phyloP scores from a whole-genome alignment of 1,284 basidiomycete genomes.

The Sporisorium scitamineum region DNA sequence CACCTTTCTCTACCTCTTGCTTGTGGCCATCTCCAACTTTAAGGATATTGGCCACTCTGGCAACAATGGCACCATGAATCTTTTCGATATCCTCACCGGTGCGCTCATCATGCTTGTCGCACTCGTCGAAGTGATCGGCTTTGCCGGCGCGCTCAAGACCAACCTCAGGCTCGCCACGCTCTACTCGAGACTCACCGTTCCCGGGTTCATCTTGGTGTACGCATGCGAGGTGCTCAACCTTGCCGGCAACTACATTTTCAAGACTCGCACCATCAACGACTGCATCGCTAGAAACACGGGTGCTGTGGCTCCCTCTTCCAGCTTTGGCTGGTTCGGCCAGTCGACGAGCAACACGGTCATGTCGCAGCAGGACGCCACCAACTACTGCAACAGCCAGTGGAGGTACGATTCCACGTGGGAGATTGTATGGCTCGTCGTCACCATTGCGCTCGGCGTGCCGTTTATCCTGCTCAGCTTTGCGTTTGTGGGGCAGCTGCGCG shows the following conservation, averaged over 20 bases:
- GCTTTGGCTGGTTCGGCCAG: conserved; percentile 27
- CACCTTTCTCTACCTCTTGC: conserved; percentile 55
- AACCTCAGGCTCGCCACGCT: conserved; percentile 39
- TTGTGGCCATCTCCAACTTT: conserved; percentile 50
- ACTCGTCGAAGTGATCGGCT: conserved; percentile 52
- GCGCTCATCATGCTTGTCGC: conserved; percentile 47
- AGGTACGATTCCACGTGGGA: conserved; percentile 47
- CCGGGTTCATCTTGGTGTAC: conserved; percentile 43
- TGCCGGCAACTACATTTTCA: conserved; percentile 50
- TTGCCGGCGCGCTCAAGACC: conserved; percentile 45
- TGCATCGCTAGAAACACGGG: conserved; percentile 56
- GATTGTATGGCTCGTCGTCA: conserved; percentile 59
- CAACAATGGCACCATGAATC: conserved; percentile 50
- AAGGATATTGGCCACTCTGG: conserved; percentile 24
- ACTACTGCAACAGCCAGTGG: conserved; percentile 52
- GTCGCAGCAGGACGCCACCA: conserved; percentile 36
- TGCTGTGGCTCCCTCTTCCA: conserved; percentile 5
- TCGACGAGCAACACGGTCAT: conserved; percentile 26
- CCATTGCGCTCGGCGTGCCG: conserved; percentile 46
- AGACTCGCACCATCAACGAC: conserved; percentile 47
- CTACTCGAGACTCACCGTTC: conserved; percentile 39
- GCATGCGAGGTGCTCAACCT: conserved; percentile 56
- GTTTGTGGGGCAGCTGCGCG: conserved; percentile 53
- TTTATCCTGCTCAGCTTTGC: conserved; percentile 61
- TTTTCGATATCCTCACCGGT: conserved; percentile 50